Evolutionary conservation across 768 basidiomycete genomes (phyloP), one percentile per base, ranked within the genome.

Genomic region (Leucosporidium scottii): DNA sequence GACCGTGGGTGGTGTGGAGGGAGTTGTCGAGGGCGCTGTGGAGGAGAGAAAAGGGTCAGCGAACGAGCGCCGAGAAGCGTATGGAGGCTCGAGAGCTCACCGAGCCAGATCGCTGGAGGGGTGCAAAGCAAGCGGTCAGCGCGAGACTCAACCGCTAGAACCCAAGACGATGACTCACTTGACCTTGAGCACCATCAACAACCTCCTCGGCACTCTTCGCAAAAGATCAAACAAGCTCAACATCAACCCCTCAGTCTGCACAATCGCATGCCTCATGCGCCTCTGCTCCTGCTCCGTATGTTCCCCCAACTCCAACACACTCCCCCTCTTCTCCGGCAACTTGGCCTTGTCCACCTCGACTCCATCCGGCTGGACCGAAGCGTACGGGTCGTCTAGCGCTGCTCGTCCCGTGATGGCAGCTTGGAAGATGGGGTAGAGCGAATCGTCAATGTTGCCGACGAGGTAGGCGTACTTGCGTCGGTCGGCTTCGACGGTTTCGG

Each of bases 401-500:
- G 89, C 86, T 51, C 92, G 84, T 7, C 86, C 85, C 15, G 93
- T 97, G 55, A 98, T 86, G 20, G 93, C 93, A 27, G 91, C 90
- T 78, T 97, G 92, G 69, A 98, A 93, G 17, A 96, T 84, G 13
- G 92, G 90, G 76, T 96, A 98, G 89, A 93, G 74, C 0, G 62
- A 34, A 15, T 71, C 73, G 53, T 69, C 69, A 51, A 98, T 88
- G 75, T 94, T 94, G 7, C 91, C 96, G 17, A 97, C 91, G 3
- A 91, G 78, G 74, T 88, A 82, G 3, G 96, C 96, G 75, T 93
- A 97, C 78, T 89, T 89, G 64, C 86, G 82, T 61, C 96, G 83
- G 53, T 91, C 86, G 9, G 81, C 82, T 30, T 82, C 83, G 20
- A 85, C 86, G 48, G 83, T 75, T 1, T 86, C 81, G 0, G 91